phyloP scores from a whole-genome alignment of 164 flowering plant species.

The Nymphaea colorata region DNA sequence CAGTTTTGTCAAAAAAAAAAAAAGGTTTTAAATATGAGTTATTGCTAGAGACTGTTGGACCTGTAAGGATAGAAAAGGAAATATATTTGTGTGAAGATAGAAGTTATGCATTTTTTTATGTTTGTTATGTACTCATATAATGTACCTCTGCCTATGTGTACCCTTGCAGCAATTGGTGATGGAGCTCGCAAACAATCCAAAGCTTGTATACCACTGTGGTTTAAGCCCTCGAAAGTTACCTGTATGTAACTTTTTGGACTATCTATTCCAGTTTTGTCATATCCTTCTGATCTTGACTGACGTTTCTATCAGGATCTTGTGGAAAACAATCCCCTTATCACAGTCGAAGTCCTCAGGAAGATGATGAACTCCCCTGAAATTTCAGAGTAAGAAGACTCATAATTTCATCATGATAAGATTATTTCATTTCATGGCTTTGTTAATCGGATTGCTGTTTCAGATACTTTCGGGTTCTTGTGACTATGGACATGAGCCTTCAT shows the following conservation, averaged over 20 bases:
- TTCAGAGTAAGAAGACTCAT: slow-evolving; percentile 44
- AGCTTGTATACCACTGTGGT: slow-evolving; percentile 97
- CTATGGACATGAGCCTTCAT: slow-evolving; percentile 97
- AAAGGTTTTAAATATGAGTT: no score
- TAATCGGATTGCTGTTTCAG: slow-evolving; percentile 22
- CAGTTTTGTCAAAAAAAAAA: no score
- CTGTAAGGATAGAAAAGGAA: no score
- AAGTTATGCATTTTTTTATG: not conserved
- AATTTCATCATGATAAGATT: slow-evolving; percentile 1
- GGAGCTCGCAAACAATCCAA: slow-evolving; percentile 81
- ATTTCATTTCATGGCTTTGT: not conserved
- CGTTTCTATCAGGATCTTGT: slow-evolving; percentile 64
- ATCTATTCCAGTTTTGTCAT: not conserved
- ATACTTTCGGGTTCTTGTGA: slow-evolving; percentile 80
- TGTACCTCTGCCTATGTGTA: not conserved
- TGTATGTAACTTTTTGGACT: slow-evolving; percentile 29
- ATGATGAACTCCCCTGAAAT: slow-evolving; percentile 85
- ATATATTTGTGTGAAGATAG: no score
- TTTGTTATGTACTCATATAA: not conserved
- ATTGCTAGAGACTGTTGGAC: no score
- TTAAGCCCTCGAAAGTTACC: slow-evolving; percentile 88
- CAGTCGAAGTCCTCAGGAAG: slow-evolving; percentile 89
- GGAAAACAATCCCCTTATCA: slow-evolving; percentile 90
- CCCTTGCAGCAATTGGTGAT: slow-evolving; percentile 52
- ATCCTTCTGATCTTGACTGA: slow-evolving; percentile 1